These are phyloP conservation scores for Pseudocercospora pini-densiflorae DNA, from an alignment of 2,329 filamentous ascomycete species.

Conservation along the genomic window DNA sequence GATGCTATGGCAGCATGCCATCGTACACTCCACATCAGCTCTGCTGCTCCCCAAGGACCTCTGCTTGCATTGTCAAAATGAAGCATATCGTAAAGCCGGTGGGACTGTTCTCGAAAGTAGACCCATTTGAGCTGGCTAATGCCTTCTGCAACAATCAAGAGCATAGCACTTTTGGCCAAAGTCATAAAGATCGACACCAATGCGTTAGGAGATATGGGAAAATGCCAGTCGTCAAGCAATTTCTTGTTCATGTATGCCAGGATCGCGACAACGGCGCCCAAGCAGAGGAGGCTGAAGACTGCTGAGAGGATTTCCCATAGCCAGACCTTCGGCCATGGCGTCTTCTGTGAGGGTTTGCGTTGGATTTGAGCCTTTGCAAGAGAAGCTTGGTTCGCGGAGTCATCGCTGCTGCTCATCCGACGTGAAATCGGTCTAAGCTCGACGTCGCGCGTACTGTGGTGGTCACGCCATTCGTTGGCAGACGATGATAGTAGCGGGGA, in stretches of 20 bases:
- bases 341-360: neutral
- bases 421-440: neutral
- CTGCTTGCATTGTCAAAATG: conserved; percentile 5
- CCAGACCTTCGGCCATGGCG: neutral
- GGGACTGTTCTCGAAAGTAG: neutral
- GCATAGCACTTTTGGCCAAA: conserved; percentile 1
- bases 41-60: neutral
- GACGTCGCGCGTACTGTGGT: neutral
- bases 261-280: neutral
- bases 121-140: conserved; percentile 1
- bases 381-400: neutral
- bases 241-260: neutral
- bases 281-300: neutral
- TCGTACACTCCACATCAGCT: neutral
- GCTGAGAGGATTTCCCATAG: neutral
- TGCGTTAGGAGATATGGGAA: conserved; percentile 2
- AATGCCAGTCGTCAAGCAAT: neutral
- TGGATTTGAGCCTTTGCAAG: neutral
- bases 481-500: neutral
- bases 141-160: neutral
- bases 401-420: neutral
- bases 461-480: neutral
- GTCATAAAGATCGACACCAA: conserved; percentile 4
- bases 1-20: neutral
- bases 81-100: neutral